A percentile compares a stretch with the other conserved stretches of the same genome.
Evolutionary conservation across 768 basidiomycete species (phyloP).

Genomic region (Cystobasidium tubakii): DNA sequence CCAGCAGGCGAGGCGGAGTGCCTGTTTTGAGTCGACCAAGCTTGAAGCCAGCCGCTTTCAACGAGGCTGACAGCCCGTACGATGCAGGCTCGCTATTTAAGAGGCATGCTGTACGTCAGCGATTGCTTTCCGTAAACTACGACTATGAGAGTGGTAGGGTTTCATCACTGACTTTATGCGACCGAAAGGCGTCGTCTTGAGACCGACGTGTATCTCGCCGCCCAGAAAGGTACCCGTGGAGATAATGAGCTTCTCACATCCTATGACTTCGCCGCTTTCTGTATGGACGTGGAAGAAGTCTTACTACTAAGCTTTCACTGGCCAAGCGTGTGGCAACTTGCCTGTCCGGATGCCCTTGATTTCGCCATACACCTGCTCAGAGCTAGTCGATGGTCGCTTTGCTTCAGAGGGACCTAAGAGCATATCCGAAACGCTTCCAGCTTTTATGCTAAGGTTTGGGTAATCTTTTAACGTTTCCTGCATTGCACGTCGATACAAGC

Average conservation of each 20-base stretch:
- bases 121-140: no score
- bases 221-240: slow-evolving; percentile 88
- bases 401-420: background rate
- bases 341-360: slow-evolving; percentile 30
- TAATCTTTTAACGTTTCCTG: slow-evolving; percentile 64
- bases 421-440: slow-evolving; percentile 54
- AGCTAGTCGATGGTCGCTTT: background rate
- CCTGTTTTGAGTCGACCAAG: slow-evolving; percentile 74
- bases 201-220: slow-evolving; percentile 84
- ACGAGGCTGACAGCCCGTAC: slow-evolving; percentile 67
- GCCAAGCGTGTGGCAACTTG: background rate
- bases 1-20: slow-evolving; percentile 73
- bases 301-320: background rate
- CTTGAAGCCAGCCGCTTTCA: slow-evolving; percentile 68
- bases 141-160: no score
- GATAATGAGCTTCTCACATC: slow-evolving; percentile 73
- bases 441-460: slow-evolving; percentile 62
- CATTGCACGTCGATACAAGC: slow-evolving; percentile 75
- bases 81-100: slow-evolving; percentile 47
- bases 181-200: slow-evolving; percentile 43
- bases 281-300: background rate
- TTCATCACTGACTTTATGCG: slow-evolving; percentile 32
- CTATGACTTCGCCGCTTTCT: slow-evolving; percentile 70
- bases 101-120: background rate
- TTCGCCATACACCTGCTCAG: background rate